These are phyloP conservation scores for Irineochytrium annulatum DNA, from an alignment of 192 early-diverging fungal genomes.

Conservation along the genomic window DNA sequence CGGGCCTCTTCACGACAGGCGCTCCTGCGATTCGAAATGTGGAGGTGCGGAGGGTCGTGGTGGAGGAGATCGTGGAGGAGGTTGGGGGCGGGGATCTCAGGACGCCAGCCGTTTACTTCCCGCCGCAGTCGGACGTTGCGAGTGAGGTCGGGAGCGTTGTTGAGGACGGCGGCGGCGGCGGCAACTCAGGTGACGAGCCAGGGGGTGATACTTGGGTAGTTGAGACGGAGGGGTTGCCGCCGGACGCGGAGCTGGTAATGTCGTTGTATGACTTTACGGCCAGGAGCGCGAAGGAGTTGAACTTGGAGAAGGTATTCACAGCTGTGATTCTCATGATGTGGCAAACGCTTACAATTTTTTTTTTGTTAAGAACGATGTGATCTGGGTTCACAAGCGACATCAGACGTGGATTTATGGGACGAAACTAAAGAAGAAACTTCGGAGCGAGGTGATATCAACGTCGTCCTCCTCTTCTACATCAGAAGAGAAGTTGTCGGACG, in stretches of 20 bases:
- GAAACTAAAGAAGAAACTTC: no score
- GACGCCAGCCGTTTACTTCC: constrained; percentile 37
- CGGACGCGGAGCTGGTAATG: constrained; percentile 27
- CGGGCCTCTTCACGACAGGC: constrained; percentile 25
- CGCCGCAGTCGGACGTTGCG: constrained; percentile 33
- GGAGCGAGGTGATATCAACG: no score
- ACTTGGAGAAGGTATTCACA: constrained; percentile 36
- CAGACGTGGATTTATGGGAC: constrained; percentile 45
- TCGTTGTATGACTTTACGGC: constrained; percentile 36
- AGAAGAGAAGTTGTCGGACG: no score
- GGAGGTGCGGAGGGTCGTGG: not conserved
- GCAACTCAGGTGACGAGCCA: no score
- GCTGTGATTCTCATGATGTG: no score
- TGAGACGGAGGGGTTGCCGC: no score
- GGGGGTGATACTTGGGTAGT: no score
- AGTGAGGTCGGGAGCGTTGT: constrained; percentile 43
- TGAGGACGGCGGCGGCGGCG: not conserved
- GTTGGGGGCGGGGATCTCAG: no score
- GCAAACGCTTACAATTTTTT: no score
- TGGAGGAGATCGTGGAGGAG: constrained; percentile 1
- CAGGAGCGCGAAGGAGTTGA: constrained; percentile 40
- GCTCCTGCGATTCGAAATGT: constrained; percentile 1
- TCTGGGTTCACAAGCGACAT: constrained; percentile 35
- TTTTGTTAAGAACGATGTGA: no score
- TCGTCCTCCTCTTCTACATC: no score